A percentile compares a stretch with the other conserved stretches of the same genome.
Evolutionary conservation across 1,284 basidiomycete species (phyloP).

Genomic region (Tylopilus microsporus): DNA sequence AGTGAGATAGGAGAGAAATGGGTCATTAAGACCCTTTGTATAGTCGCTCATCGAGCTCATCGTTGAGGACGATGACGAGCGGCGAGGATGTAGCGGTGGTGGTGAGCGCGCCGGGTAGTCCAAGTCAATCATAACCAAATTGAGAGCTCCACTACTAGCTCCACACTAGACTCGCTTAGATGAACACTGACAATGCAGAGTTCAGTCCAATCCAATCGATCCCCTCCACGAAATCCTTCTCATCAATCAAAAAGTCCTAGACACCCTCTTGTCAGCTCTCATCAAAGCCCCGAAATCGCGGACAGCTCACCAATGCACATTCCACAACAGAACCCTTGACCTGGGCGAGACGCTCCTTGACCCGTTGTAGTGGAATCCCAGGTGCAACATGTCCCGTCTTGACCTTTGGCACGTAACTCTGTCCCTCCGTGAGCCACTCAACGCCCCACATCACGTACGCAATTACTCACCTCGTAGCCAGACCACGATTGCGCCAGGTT

Average conservation of each 20-base stretch:
- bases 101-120: conserved; percentile 2
- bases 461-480: conserved; percentile 59
- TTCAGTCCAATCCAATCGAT: conserved; percentile 70
- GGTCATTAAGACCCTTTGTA: conserved; percentile 22
- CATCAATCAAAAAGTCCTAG: conserved; percentile 78
- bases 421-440: conserved; percentile 10
- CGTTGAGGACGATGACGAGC: conserved; percentile 20
- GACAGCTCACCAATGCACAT: conserved; percentile 58
- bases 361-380: conserved; percentile 54
- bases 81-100: not conserved
- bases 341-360: conserved; percentile 69
- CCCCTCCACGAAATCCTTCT: conserved; percentile 66
- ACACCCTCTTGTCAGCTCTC: conserved; percentile 10
- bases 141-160: conserved; percentile 2
- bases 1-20: conserved; percentile 49
- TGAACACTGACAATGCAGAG: conserved; percentile 72
- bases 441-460: conserved; percentile 20
- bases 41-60: conserved; percentile 29
- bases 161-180: conserved; percentile 34
- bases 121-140: conserved; percentile 3
- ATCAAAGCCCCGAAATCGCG: conserved; percentile 3
- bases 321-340: conserved; percentile 75
- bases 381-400: conserved; percentile 80
- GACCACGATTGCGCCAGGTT: conserved; percentile 76
- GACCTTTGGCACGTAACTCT: conserved; percentile 70